phyloP scores from a whole-genome alignment of 768 basidiomycete species.

The Inosperma sp. region DNA sequence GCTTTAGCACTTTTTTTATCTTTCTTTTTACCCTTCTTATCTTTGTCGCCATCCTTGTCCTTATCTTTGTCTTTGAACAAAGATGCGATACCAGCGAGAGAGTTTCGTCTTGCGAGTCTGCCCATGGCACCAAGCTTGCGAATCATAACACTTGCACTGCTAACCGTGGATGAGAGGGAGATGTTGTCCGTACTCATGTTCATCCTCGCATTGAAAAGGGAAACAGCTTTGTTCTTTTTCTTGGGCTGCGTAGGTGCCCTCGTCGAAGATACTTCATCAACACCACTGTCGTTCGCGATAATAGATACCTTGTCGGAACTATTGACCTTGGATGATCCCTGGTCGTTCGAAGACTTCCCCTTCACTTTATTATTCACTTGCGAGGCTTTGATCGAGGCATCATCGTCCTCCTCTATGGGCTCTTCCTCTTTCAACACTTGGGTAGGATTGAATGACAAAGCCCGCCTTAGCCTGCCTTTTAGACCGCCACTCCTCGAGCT shows the following conservation, averaged over 20 bases:
- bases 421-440: slow-evolving; percentile 48
- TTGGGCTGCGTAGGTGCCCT: slow-evolving; percentile 42
- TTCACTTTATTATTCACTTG: slow-evolving; percentile 23
- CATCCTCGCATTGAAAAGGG: slow-evolving; percentile 82
- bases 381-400: slow-evolving; percentile 47
- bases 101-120: slow-evolving; percentile 83
- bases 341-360: no score
- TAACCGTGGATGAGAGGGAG: slow-evolving; percentile 90
- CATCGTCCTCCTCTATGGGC: slow-evolving; percentile 38
- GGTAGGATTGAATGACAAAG: slow-evolving; percentile 53
- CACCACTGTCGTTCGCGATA: slow-evolving; percentile 28
- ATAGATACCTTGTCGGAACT: slow-evolving; percentile 19
- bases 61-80: slow-evolving; percentile 86
- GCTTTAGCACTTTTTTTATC: no score
- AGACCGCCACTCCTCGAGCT: slow-evolving; percentile 12
- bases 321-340: slow-evolving; percentile 24
- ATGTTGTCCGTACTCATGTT: slow-evolving; percentile 94
- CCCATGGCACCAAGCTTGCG: slow-evolving; percentile 91
- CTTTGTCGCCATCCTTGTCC: slow-evolving; percentile 19
- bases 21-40: slow-evolving; percentile 35
- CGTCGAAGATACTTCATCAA: slow-evolving; percentile 39
- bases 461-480: slow-evolving; percentile 54
- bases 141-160: slow-evolving; percentile 93
- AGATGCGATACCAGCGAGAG: slow-evolving; percentile 85
- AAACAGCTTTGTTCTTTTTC: slow-evolving; percentile 68